Evolutionary conservation across 2,329 filamentous ascomycete species (phyloP).

Genomic region (Rhinocladiella mackenziei): DNA sequence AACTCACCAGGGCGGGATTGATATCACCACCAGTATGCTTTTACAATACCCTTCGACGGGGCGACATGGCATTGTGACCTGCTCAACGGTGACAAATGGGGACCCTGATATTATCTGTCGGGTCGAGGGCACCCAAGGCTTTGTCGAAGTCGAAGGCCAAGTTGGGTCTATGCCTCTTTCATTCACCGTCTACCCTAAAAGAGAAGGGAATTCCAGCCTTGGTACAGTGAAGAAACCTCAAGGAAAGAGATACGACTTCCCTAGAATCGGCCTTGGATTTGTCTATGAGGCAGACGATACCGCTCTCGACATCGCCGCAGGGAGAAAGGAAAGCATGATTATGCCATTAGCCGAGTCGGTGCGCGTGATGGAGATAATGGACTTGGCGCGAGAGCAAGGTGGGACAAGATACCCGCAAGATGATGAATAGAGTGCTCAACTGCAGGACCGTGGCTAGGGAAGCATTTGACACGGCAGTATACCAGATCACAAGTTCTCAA

Average conservation of each 20-base stretch:
- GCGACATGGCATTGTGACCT: constrained; percentile 42
- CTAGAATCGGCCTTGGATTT: constrained; percentile 56
- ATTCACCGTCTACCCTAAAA: constrained; percentile 14
- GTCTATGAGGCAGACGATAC: constrained; percentile 31
- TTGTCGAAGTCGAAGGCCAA: constrained; percentile 17
- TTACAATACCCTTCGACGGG: constrained; percentile 39
- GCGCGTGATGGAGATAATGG: constrained; percentile 45
- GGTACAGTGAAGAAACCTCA: not conserved
- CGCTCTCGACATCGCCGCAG: constrained; percentile 32
- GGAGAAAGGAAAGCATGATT: constrained; percentile 37
- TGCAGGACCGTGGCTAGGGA: too few species aligned
- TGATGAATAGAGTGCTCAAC: too few species aligned
- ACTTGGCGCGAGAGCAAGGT: constrained; percentile 40
- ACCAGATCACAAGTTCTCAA: too few species aligned
- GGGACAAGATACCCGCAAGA: constrained; percentile 12
- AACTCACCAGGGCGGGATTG: constrained; percentile 30
- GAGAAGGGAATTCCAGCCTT: not conserved
- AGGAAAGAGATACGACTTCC: constrained; percentile 59
- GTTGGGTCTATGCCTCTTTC: constrained; percentile 8
- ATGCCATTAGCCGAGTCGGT: constrained; percentile 48
- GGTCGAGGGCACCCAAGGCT: constrained; percentile 25
- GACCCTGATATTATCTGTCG: constrained; percentile 49
- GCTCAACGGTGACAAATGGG: constrained; percentile 30
- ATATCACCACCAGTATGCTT: constrained; percentile 37
- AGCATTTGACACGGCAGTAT: too few species aligned